Evolutionary conservation across 768 basidiomycete species (phyloP).

Genomic region (Thelephora aurantiotincta): DNA sequence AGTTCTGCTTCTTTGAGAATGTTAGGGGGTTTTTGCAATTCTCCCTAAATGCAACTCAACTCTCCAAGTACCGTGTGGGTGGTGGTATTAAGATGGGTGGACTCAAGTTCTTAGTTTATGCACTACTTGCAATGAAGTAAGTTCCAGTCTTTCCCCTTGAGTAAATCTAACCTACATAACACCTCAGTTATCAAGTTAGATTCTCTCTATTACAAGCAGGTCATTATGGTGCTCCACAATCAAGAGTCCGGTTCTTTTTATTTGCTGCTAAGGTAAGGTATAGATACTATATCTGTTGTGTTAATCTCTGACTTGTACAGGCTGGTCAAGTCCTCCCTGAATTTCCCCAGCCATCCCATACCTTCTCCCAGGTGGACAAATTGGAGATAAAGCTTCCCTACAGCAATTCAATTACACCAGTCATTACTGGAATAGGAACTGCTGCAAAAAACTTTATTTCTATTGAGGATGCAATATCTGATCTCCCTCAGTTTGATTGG

Average conservation of each 20-base stretch:
- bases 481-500: slow-evolving; percentile 68
- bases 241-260: slow-evolving; percentile 33
- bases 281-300: not conserved
- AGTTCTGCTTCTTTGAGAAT: slow-evolving; percentile 34
- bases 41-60: slow-evolving; percentile 24
- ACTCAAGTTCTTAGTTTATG: slow-evolving; percentile 48
- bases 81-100: slow-evolving; percentile 67
- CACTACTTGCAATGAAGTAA: slow-evolving; percentile 55
- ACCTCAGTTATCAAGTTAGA: slow-evolving; percentile 27
- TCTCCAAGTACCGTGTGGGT: slow-evolving; percentile 26
- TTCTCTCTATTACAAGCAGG: slow-evolving; percentile 30
- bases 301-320: not conserved
- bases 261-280: slow-evolving; percentile 20
- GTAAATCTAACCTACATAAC: slow-evolving; percentile 1
- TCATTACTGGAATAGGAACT: slow-evolving; percentile 31
- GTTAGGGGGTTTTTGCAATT: slow-evolving; percentile 30
- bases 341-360: slow-evolving; percentile 29
- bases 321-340: slow-evolving; percentile 20
- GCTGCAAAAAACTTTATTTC: slow-evolving; percentile 37
- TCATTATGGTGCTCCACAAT: slow-evolving; percentile 33
- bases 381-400: slow-evolving; percentile 40
- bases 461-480: slow-evolving; percentile 60
- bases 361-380: slow-evolving; percentile 22
- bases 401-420: slow-evolving; percentile 25
- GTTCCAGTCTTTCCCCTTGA: slow-evolving; percentile 1